Conservation (phyloP, 164 flowering plant species). For the Magnolia officinalis region DNA sequence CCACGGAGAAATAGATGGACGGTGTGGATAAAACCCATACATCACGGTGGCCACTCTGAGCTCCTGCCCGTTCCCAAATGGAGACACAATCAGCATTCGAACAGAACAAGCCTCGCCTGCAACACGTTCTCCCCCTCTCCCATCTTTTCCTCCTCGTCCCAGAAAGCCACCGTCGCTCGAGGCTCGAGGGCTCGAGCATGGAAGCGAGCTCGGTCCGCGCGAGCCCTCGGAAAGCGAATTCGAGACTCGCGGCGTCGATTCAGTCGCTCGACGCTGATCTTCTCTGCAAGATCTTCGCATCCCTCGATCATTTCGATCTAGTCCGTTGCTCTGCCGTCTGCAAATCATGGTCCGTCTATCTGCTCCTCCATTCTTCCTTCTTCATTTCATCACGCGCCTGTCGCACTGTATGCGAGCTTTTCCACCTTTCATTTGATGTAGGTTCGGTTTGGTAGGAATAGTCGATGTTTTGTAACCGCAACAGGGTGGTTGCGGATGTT, state of each 20-base stretch:
- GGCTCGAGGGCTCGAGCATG: neutral
- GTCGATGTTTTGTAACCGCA: too few relatives aligned
- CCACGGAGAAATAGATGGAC: too few relatives aligned
- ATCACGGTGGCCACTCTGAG: too few relatives aligned
- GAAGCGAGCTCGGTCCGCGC: neutral
- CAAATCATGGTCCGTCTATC: slow-evolving; percentile 57
- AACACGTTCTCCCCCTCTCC: too few relatives aligned
- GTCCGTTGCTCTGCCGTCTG: slow-evolving; percentile 72
- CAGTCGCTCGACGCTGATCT: slow-evolving; percentile 36
- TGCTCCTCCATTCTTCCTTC: neutral
- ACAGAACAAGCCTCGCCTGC: too few relatives aligned
- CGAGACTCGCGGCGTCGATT: neutral
- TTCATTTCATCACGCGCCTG: neutral
- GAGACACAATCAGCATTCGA: too few relatives aligned
- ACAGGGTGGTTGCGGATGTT: too few relatives aligned
- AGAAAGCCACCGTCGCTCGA: neutral
- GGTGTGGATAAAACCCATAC: too few relatives aligned
- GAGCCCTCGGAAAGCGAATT: neutral
- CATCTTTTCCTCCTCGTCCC: neutral
- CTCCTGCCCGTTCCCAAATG: too few relatives aligned
- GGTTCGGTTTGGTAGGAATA: too few relatives aligned
- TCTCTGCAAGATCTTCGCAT: slow-evolving; percentile 53
- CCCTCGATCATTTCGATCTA: slow-evolving; percentile 61
- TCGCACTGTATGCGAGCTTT: neutral
- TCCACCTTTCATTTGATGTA: neutral